Evolutionary conservation across 1,139 yeast species (phyloP).

Genomic region (Debaryomyces coudertii): DNA sequence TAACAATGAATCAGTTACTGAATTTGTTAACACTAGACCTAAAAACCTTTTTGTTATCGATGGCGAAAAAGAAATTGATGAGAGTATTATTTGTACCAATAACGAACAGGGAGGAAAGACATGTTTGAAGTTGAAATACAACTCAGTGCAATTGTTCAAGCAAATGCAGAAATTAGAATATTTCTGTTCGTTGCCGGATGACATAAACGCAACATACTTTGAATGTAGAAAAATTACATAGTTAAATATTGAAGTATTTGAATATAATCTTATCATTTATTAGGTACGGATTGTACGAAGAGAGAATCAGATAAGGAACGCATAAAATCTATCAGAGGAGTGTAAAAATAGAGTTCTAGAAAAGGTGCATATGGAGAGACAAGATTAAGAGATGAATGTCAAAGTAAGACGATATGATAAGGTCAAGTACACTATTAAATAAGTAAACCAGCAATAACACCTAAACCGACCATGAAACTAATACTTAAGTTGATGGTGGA

Average conservation of each 20-base stretch:
- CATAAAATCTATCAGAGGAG: background rate
- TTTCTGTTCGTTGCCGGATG: constrained; percentile 51
- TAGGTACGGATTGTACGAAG: constrained; percentile 3
- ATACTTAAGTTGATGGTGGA: constrained; percentile 10
- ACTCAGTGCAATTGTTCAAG: constrained; percentile 45
- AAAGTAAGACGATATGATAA: background rate
- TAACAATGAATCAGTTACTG: constrained; percentile 21
- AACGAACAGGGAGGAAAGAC: constrained; percentile 47
- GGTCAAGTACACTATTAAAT: constrained; percentile 17
- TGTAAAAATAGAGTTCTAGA: background rate
- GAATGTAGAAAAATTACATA: constrained; percentile 46
- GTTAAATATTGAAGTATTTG: constrained; percentile 5
- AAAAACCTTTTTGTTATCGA: constrained; percentile 45
- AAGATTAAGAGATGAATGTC: background rate
- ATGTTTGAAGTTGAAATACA: constrained; percentile 44
- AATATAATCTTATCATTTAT: constrained; percentile 9
- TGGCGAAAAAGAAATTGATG: constrained; percentile 43
- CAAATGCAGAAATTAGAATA: constrained; percentile 51
- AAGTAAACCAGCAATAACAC: constrained; percentile 26
- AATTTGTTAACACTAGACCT: constrained; percentile 31
- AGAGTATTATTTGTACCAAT: constrained; percentile 49
- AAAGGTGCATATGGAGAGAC: background rate
- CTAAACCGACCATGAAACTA: constrained; percentile 24
- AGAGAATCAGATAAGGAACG: constrained; percentile 6
- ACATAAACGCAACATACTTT: constrained; percentile 50